Base-by-base conservation (phyloP, 768 basidiomycete species). In the Gymnopilus dilepis region DNA sequence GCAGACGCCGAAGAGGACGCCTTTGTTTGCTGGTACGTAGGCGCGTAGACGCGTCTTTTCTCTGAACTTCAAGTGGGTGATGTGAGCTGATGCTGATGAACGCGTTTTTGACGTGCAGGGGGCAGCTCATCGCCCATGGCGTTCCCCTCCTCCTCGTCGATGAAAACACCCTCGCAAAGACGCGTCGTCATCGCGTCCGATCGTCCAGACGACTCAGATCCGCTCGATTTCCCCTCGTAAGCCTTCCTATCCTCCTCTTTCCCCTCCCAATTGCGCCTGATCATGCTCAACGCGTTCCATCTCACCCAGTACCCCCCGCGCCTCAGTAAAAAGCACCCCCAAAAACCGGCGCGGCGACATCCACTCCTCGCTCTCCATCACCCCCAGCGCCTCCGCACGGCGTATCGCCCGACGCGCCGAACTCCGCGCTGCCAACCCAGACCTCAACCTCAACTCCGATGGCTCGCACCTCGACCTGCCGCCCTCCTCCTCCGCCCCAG, bases 331-430 rank as follows among this genome's bases (percentile, higher is more conserved):
- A 30, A 74, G 73, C 67, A 91, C 92, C 0, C 92, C 86, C 13
- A 86, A 82, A 70, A 90, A 90, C 66, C 83, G 88, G 33, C 86
- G 95, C 34, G 95, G 95, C 3, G 95, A 97, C 68, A 96, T 97
- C 38, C 94, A 96, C 71, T 95, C 95, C 6, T 90, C 92, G 12
- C 74, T 89, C 48, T 77, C 84, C 59, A 62, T 91, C 70, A 82
- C 87, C 51, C 81, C 88, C 2, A 75, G 74, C 22, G 75, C 78
- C 13, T 70, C 79, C 42, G 57, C 77, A 60, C 78, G 80, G 66
- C 76, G 81, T 51, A 62, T 59, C 34, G 64, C 78, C 48, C 77
- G 77, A 55, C 76, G 78, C 45, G 64, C 76, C 65, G 66, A 60
- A 53, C 67, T 64, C 21, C 54, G 53, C 54, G 65, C 67, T 72